Percentiles rank a stretch among this genome's conserved stretches.
phyloP scores from a whole-genome alignment of 345 rosid species.

The Hevea brasiliensis region DNA sequence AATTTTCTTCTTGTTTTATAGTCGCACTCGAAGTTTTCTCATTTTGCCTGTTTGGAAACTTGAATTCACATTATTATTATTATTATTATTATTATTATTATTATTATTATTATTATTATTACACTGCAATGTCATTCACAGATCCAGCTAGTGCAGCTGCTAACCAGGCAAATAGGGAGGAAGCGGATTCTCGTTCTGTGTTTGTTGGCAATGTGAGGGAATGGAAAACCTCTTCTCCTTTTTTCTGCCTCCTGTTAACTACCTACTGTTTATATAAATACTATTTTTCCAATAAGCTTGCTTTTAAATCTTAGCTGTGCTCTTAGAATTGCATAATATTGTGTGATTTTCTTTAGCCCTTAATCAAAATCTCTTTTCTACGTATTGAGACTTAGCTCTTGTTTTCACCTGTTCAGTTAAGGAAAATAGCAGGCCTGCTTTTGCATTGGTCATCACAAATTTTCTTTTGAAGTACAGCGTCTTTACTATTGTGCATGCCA shows the following conservation, averaged over 20 bases:
- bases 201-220: constrained; percentile 93
- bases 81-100: not conserved
- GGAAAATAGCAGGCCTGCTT: not conserved
- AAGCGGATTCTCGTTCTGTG: constrained; percentile 75
- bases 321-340: not conserved
- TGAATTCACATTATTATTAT: not conserved
- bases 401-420: not conserved
- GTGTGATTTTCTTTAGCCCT: not conserved
- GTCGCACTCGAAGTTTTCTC: no score
- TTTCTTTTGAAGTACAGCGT: not conserved
- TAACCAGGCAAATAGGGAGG: constrained; percentile 73
- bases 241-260: not conserved
- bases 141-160: constrained; percentile 70
- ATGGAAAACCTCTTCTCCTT: constrained; percentile 1
- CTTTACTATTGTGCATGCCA: not conserved
- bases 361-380: not conserved
- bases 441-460: not conserved
- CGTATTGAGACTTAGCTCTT: not conserved
- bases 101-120: not conserved
- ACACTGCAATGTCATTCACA: constrained; percentile 23
- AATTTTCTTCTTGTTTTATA: not conserved
- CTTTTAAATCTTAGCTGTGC: not conserved
- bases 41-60: not conserved
- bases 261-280: not conserved
- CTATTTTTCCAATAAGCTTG: not conserved